phyloP scores from a whole-genome alignment of 1,139 yeast species.

The Wickerhamomyces sp. region DNA sequence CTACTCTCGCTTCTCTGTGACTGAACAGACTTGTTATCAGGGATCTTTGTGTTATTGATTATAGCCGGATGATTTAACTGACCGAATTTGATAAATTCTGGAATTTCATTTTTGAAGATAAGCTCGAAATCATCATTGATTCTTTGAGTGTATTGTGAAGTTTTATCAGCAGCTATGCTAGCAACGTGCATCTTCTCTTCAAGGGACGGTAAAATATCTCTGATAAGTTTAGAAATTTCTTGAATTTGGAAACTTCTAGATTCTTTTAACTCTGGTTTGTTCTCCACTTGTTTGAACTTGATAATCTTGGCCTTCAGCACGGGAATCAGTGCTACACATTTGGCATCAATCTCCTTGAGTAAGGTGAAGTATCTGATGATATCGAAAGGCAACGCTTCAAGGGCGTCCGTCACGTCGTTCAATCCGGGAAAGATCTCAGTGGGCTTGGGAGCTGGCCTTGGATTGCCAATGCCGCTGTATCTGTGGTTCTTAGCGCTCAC shows the following conservation, averaged over 20 bases:
- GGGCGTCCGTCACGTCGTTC: slow-evolving; percentile 86
- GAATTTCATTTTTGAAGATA: slow-evolving; percentile 68
- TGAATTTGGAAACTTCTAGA: slow-evolving; percentile 12
- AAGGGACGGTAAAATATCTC: slow-evolving; percentile 82
- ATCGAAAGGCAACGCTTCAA: slow-evolving; percentile 86
- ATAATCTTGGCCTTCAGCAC: slow-evolving; percentile 54
- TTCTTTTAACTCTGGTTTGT: slow-evolving; percentile 5
- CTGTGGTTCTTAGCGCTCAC: slow-evolving; percentile 8
- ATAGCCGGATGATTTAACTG: slow-evolving; percentile 89
- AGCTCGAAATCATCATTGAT: slow-evolving; percentile 78
- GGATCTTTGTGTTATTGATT: slow-evolving; percentile 44
- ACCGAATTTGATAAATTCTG: slow-evolving; percentile 52
- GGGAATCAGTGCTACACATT: slow-evolving; percentile 76
- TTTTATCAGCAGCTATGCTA: slow-evolving; percentile 78
- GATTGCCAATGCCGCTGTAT: background rate
- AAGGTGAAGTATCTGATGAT: slow-evolving; percentile 81
- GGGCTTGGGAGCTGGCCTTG: slow-evolving; percentile 17
- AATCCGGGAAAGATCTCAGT: slow-evolving; percentile 62
- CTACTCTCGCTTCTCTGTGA: slow-evolving; percentile 75
- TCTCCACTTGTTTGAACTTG: slow-evolving; percentile 38
- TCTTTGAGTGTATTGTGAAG: slow-evolving; percentile 62
- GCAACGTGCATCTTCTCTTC: slow-evolving; percentile 99
- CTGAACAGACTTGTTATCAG: slow-evolving; percentile 54
- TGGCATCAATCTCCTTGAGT: slow-evolving; percentile 90
- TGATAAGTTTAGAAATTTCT: slow-evolving; percentile 41